Conservation (phyloP, 176 grass and related monocot genomes). For the Phragmites australis region DNA sequence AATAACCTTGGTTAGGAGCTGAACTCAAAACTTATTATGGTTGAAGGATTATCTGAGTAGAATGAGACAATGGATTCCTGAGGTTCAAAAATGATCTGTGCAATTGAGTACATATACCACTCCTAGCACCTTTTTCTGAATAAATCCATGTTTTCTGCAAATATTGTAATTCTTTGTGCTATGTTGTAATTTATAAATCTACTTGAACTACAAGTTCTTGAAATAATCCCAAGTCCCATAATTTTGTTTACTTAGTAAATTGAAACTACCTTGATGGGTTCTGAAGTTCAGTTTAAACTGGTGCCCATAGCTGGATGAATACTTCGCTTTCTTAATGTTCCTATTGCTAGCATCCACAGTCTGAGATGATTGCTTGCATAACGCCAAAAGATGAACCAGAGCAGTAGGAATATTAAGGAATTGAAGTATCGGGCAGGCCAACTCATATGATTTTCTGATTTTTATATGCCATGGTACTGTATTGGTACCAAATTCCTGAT, state of each 20-base stretch:
- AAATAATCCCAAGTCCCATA: background rate
- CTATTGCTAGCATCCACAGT: too few species aligned
- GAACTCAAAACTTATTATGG: constrained; percentile 88
- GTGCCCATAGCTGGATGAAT: too few species aligned
- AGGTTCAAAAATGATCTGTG: constrained; percentile 92
- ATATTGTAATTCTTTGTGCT: background rate
- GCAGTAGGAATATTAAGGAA: too few species aligned
- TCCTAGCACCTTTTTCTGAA: background rate
- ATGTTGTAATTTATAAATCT: background rate
- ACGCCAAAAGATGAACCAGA: too few species aligned
- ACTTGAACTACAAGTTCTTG: background rate
- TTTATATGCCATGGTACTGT: too few species aligned
- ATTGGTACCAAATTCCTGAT: too few species aligned
- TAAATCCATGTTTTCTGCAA: background rate
- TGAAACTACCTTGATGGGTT: background rate
- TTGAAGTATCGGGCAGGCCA: too few species aligned
- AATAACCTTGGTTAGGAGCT: constrained; percentile 57
- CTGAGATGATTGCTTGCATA: too few species aligned
- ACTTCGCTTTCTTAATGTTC: too few species aligned
- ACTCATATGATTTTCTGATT: too few species aligned
- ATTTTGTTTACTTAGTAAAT: constrained; percentile 12
- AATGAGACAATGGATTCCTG: constrained; percentile 89
- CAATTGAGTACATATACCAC: constrained; percentile 57
- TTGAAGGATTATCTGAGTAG: constrained; percentile 89
- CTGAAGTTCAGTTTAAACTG: background rate